Evolutionary conservation across 768 basidiomycete genomes (phyloP), one percentile per base, ranked within the genome.

Genomic region (Nidularia sp.): DNA sequence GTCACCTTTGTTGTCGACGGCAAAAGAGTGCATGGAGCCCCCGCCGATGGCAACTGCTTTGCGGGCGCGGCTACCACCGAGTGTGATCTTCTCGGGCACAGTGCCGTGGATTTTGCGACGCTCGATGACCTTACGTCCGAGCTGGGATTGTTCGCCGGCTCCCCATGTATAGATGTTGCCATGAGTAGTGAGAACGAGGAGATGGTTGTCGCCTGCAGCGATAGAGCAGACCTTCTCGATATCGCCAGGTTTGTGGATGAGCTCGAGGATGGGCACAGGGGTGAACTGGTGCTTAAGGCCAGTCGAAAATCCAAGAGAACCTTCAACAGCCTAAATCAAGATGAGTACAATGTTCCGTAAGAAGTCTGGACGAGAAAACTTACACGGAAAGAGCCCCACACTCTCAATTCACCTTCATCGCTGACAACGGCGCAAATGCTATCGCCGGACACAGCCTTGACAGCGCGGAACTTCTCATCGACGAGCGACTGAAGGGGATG

Each of bases 301-400:
- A 55, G 73, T 79, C 3, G 86, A 81, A 64, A 95, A 95, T 7
- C 93, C 93, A n/a, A 95, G 81, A 5, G 86, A 77, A 5, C 93
- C 93, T 65, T 92, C 87, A 43, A 52, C 1, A 53, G 25, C 35
- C 48, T 33, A 44, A 18, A 34, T 48, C 51, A 47, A 32, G 33
- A 53, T 51, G 49, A 47, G 48, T 53, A 34, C 33, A 5, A 45
- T 5, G 32, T 51, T 8, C 7, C 22, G 32, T 47, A 43, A 47
- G 36, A 36, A 34, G 18, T 47, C n/a, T 54, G 43, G 32, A n/a
- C n/a, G n/a, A n/a, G n/a, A n/a, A n/a, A n/a, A 66, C 84, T 53
- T 69, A 97, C 95, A 18, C 92, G 80, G 77, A 97, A 98, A 42
- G 87, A 86, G 18, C 84, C 80, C 95, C 95, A 98, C 22, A 87